Evolutionary conservation across 495 filamentous ascomycete species (phyloP).

Genomic region (Paragyromitra xinjiangensis): DNA sequence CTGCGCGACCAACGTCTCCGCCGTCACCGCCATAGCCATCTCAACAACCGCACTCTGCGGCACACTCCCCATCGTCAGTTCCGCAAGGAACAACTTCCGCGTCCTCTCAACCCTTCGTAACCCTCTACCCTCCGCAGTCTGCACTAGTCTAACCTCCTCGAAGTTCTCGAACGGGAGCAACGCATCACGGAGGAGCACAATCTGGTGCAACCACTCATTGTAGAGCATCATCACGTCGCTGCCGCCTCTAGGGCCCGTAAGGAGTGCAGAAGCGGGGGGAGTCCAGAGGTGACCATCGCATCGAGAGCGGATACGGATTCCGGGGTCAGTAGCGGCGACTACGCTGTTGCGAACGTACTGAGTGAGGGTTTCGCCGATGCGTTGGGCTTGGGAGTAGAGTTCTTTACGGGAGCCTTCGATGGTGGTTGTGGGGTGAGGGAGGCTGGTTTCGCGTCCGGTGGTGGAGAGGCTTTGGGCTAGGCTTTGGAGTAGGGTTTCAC

Average conservation of each 20-base stretch:
- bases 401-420: conserved; percentile 5
- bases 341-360: not conserved
- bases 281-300: conserved; percentile 18
- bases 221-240: conserved; percentile 26
- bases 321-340: not conserved
- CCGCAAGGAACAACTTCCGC: conserved; percentile 11
- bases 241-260: not conserved
- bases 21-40: conserved; percentile 5
- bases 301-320: conserved; percentile 1
- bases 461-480: conserved; percentile 1
- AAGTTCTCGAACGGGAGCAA: conserved; percentile 21
- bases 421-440: not conserved
- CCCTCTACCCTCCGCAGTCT: not conserved
- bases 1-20: not conserved
- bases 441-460: not conserved
- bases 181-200: conserved; percentile 19
- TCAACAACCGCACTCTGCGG: conserved; percentile 13
- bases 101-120: conserved; percentile 9
- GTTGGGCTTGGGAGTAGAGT: conserved; percentile 17
- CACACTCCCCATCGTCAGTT: conserved; percentile 1
- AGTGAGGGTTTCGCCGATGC: conserved; percentile 18
- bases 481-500: not conserved
- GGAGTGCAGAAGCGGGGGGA: not conserved
- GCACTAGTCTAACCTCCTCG: conserved; percentile 6
- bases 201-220: conserved; percentile 22